A percentile compares a stretch with the other conserved stretches of the same genome.
phyloP scores from a whole-genome alignment of 257 asterid species.

The Forsythia suspensa region DNA sequence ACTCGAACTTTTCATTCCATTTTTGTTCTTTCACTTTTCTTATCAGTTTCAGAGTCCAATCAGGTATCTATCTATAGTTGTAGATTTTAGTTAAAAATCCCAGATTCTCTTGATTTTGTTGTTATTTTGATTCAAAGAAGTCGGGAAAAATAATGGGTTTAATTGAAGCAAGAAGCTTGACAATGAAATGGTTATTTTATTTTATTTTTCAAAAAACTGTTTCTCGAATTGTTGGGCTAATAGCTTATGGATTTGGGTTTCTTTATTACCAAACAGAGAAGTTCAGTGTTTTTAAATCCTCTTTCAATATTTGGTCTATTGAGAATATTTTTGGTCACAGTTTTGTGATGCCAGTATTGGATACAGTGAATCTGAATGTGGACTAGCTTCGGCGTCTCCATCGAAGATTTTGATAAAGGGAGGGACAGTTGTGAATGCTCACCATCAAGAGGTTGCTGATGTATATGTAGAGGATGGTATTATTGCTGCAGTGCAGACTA shows the following conservation, averaged over 20 bases:
- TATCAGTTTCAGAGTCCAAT: conserved; percentile 31
- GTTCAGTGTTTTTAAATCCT: background rate
- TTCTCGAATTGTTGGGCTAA: background rate
- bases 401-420: conserved; percentile 83
- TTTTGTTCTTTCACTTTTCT: conserved; percentile 27
- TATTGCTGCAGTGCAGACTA: conserved; percentile 59
- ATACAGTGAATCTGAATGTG: conserved; percentile 47
- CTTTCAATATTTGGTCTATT: background rate
- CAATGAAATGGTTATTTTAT: background rate
- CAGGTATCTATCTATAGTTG: conserved; percentile 25
- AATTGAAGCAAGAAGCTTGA: background rate
- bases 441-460: conserved; percentile 81
- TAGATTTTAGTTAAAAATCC: background rate
- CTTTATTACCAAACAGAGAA: background rate
- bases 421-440: conserved; percentile 93
- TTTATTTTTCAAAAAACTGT: background rate
- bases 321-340: conserved; percentile 30
- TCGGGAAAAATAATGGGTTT: background rate
- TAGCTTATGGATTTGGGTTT: background rate
- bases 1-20: background rate
- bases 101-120: background rate
- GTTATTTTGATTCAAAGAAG: background rate
- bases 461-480: conserved; percentile 83
- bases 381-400: conserved; percentile 33
- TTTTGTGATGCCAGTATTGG: conserved; percentile 55